Percentiles rank a stretch among this genome's conserved stretches.
phyloP scores from a whole-genome alignment of 1,284 basidiomycete species.

The Mycocalia duriaeana region DNA sequence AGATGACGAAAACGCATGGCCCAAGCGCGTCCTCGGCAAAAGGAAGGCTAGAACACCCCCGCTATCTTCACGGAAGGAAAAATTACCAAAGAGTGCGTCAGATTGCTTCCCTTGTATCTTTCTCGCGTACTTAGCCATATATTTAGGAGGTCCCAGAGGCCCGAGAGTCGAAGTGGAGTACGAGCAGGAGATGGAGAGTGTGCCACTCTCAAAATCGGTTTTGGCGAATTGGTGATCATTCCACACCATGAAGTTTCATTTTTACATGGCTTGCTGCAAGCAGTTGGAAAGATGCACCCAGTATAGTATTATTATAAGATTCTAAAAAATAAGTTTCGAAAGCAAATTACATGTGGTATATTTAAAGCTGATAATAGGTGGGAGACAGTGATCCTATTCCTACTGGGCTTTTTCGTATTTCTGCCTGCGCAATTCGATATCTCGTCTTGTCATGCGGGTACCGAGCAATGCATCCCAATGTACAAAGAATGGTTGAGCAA shows the following conservation, averaged over 20 bases:
- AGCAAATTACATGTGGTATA: not conserved
- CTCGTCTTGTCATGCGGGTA: constrained; percentile 74
- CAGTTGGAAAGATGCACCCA: not conserved
- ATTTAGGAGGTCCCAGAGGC: too few species aligned
- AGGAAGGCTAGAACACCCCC: constrained; percentile 51
- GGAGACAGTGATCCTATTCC: too few species aligned
- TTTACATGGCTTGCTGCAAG: not conserved
- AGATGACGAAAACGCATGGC: constrained; percentile 27
- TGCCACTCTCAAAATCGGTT: constrained; percentile 53
- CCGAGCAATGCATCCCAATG: constrained; percentile 82
- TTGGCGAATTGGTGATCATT: constrained; percentile 50
- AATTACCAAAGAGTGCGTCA: constrained; percentile 55
- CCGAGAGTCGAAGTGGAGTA: constrained; percentile 92
- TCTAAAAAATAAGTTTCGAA: not conserved
- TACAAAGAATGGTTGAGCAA: constrained; percentile 90
- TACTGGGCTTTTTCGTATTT: constrained; percentile 14
- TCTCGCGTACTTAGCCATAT: too few species aligned
- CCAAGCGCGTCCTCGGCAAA: constrained; percentile 55
- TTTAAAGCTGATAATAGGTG: too few species aligned
- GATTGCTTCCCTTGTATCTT: too few species aligned
- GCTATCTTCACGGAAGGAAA: constrained; percentile 46
- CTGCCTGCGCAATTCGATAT: constrained; percentile 43
- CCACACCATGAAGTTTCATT: not conserved
- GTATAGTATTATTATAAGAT: not conserved
- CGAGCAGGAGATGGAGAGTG: constrained; percentile 82